These are phyloP conservation scores for Pythium rishiriense DNA, from an alignment of 352 stramenopile genomes.

Conservation along the genomic window DNA sequence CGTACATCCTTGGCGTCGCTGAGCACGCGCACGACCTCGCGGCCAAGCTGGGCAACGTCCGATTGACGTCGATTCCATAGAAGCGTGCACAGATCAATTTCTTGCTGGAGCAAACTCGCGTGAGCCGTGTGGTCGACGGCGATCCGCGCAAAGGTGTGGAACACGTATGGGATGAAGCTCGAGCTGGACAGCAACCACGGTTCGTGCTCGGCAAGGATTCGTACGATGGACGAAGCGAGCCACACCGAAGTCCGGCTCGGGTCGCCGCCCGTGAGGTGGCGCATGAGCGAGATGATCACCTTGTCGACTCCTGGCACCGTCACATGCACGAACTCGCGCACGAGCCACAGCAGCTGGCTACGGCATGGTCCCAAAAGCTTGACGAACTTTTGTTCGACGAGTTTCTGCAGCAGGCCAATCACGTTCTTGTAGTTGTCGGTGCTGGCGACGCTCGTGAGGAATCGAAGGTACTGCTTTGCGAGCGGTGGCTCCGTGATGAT, in stretches of 20 bases:
- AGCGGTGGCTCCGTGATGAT: constrained; percentile 70
- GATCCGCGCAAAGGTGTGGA: constrained; percentile 77
- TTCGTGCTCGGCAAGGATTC: constrained; percentile 79
- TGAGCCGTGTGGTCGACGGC: constrained; percentile 67
- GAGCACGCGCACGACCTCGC: constrained; percentile 76
- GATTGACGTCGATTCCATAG: constrained; percentile 70
- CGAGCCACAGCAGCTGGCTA: constrained; percentile 79
- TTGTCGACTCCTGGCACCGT: constrained; percentile 72
- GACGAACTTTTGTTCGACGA: constrained; percentile 82
- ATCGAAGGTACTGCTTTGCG: constrained; percentile 77
- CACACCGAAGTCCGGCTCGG: constrained; percentile 72
- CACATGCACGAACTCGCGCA: constrained; percentile 76
- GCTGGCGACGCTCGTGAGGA: constrained; percentile 56
- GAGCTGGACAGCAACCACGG: constrained; percentile 70
- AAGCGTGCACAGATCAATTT: constrained; percentile 75
- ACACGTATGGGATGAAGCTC: constrained; percentile 78
- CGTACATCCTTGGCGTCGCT: constrained; percentile 82
- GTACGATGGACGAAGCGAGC: constrained; percentile 77
- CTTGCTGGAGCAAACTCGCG: constrained; percentile 68
- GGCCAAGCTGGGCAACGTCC: constrained; percentile 68
- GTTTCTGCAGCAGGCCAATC: constrained; percentile 74
- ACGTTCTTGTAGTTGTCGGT: constrained; percentile 77
- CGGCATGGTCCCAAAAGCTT: constrained; percentile 76
- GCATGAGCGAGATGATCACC: constrained; percentile 74
- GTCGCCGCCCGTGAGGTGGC: constrained; percentile 66